Conservation (phyloP, 2,329 filamentous ascomycete species). For the Monascus ruber region DNA sequence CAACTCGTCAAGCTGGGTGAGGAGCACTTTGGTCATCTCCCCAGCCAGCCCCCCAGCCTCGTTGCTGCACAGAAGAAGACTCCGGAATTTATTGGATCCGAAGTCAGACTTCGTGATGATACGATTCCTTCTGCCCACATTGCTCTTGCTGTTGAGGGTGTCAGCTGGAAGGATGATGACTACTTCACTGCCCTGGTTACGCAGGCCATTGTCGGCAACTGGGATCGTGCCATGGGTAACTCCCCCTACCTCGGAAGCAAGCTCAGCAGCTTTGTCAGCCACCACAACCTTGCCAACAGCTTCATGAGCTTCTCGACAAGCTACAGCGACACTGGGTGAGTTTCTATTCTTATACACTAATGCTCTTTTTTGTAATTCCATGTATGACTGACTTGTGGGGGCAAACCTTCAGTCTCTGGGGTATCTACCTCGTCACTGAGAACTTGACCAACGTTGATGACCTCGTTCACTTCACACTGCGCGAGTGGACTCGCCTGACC, state of each 20-base stretch:
- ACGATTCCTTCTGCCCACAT: conserved; percentile 95
- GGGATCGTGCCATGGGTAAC: conserved; percentile 97
- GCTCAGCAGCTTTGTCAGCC: conserved; percentile 87
- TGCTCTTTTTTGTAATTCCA: neutral
- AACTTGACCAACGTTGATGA: conserved; percentile 81
- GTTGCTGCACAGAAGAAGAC: conserved; percentile 68
- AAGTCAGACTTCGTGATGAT: conserved; percentile 91
- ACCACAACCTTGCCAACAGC: conserved; percentile 94
- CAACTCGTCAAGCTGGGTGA: conserved; percentile 92
- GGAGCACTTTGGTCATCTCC: conserved; percentile 80
- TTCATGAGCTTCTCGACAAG: conserved; percentile 99
- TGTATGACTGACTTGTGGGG: conserved; percentile 10
- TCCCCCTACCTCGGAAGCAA: conserved; percentile 96
- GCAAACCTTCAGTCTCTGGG: conserved; percentile 65
- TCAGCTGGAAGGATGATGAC: conserved; percentile 98
- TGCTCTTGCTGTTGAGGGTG: conserved; percentile 95
- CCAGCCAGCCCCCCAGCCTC: conserved; percentile 60
- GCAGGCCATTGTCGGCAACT: conserved; percentile 98
- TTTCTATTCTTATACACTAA: conserved; percentile 5
- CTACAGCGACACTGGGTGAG: conserved; percentile 97
- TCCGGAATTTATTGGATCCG: conserved; percentile 93
- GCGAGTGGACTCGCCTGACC: conserved; percentile 94
- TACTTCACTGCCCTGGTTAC: conserved; percentile 98
- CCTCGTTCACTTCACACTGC: conserved; percentile 93
- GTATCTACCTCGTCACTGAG: conserved; percentile 95